Evolutionary conservation across 1,284 basidiomycete species (phyloP), one percentile per base, ranked within the genome.

Genomic region (Melampsora americana): DNA sequence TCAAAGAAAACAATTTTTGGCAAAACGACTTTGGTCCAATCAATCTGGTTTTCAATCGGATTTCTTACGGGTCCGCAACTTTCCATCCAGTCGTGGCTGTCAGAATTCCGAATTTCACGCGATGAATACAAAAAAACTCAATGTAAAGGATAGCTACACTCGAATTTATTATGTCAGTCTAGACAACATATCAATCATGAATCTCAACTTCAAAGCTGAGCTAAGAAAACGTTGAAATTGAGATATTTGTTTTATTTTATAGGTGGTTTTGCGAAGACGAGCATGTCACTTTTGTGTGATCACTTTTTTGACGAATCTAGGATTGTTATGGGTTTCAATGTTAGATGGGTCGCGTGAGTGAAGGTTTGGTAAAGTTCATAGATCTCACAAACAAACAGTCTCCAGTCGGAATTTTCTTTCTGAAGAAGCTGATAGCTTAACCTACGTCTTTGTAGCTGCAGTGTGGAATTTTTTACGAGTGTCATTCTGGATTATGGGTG

Each of bases 261-360:
- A 72, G 69, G 69, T 72, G 39, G 62, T 72, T 30, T 48, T 64
- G 20, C 42, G 69, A 23, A 62, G 69, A 44, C 56, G 69, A 53
- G 62, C 69, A 28, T 72, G 61, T 50, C 69, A 72, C 60, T 72
- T 72, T 72, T 72, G 69, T 35, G 39, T 72, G 26, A 72, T 72
- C n/a, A 72, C 56, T 42, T 72, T 61, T 64, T 46, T 64, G 3
- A 44, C 61, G 2, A 50, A 60, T 42, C 35, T 44, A 28, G 7
- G 42, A 18, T 30, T 72, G n/a, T 39, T 72, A 53, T 72, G 69
- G 69, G 48, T 72, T 5, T 56, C 61, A 28, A 72, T 64, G 59
- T 61, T 72, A 23, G 69, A 72, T 64, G 61, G 69, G 26, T 48
- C 30, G 44, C 42, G 69, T 72, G 16, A 72, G 69, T 64, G 42